Evolutionary conservation across 495 filamentous ascomycete species (phyloP), one percentile per base, ranked within the genome.

Genomic region (Chaetomidium leptoderma): DNA sequence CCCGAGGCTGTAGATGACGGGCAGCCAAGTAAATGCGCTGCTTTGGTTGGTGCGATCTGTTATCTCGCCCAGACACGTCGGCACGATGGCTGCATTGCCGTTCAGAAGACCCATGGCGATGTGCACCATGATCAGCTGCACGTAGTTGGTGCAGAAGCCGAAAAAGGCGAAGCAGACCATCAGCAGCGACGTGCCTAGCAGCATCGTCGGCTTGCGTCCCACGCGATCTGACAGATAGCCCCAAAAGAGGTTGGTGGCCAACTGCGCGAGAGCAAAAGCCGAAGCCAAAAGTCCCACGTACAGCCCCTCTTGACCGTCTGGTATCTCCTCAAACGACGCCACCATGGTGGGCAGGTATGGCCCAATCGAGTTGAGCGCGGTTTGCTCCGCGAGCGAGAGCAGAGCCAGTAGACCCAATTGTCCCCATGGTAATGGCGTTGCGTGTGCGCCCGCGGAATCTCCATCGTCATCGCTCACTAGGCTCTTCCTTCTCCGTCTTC

Each of bases 321-420:
- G 76, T 29, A 96, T 86, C 59, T 90, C 88, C 4, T 89, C 87
- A 63, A 98, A 97, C 7, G 81, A 84, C 10, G 86, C 83, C 2
- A 88, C 83, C 92, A 97, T 97, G 55, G 90, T 82, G 0, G 93
- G 93, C 0, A 98, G 82, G 71, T 98, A 98, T 0, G 93, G 93
- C n/a, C 87, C 88, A 59, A 98, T 95, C 14, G 88, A 93, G 66
- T 98, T 97, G 64, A 98, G 81, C 1, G 93, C 93, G 0, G 95
- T 97, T 73, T 98, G 93, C 63, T 98, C 93, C 32, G 89, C 86
- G 19, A 98, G 78, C 4, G 91, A 90, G 45, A 98, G 88, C 61
- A 97, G 72, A 2, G 91, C 93, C 26, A 98, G 77, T 2, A 96
- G 83, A 6, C 81, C 78, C 51, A 98, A 85, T 71, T 97, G 95